Evolutionary conservation across 164 flowering plant genomes (phyloP).

Genomic region (Cinnamomum micranthum): DNA sequence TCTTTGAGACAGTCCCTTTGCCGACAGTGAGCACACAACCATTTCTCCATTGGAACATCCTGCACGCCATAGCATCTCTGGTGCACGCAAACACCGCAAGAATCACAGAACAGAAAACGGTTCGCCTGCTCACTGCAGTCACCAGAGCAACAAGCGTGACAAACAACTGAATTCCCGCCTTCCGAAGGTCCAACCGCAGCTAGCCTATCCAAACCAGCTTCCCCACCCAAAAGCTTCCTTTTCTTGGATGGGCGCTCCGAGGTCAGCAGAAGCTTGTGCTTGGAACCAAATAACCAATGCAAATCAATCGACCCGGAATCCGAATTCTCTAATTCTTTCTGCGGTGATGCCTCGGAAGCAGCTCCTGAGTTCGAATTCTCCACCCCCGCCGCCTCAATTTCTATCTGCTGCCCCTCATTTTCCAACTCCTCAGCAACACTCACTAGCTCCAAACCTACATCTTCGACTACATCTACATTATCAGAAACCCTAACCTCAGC

Average conservation of each 20-base stretch:
- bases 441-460: not conserved
- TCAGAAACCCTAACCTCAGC: not conserved
- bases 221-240: constrained; percentile 68
- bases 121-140: constrained; percentile 36
- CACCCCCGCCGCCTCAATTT: constrained; percentile 4
- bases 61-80: constrained; percentile 83
- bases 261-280: constrained; percentile 52
- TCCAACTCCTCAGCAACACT: constrained; percentile 8
- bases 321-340: not conserved
- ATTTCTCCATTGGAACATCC: constrained; percentile 39
- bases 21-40: constrained; percentile 91
- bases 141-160: constrained; percentile 66
- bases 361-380: not conserved
- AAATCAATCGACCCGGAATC: constrained; percentile 24
- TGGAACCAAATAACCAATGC: constrained; percentile 62
- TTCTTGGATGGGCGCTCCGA: constrained; percentile 86
- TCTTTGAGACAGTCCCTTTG: constrained; percentile 12
- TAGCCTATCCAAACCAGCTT: constrained; percentile 69
- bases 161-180: constrained; percentile 35
- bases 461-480: constrained; percentile 9
- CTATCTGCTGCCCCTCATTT: constrained; percentile 6
- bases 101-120: constrained; percentile 48
- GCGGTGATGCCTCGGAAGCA: not conserved
- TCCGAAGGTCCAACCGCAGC: constrained; percentile 41
- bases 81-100: constrained; percentile 73